Percentiles rank a stretch among this genome's conserved stretches.
phyloP scores from a whole-genome alignment of 2,329 filamentous ascomycete genomes.

The Cladosporium sp. region DNA sequence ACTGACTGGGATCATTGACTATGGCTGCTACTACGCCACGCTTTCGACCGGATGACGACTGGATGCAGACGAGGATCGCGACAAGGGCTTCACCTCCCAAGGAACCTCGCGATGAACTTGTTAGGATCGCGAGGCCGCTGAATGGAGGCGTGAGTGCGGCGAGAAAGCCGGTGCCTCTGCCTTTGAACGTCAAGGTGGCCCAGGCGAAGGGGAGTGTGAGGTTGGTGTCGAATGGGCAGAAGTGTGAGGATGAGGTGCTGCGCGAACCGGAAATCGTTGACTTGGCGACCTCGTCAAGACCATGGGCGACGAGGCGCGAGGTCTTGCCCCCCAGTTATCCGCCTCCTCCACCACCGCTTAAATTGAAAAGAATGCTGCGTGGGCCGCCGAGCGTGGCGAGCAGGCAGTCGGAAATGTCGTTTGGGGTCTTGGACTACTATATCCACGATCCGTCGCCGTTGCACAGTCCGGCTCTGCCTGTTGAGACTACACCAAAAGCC shows the following conservation, averaged over 20 bases:
- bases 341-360: too few relatives aligned
- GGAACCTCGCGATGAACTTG: conserved; percentile 25
- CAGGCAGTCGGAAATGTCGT: conserved; percentile 34
- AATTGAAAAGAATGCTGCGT: too few relatives aligned
- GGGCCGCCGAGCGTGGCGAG: conserved; percentile 18
- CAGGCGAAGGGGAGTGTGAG: conserved; percentile 1
- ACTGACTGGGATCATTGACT: not conserved
- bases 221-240: not conserved
- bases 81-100: conserved; percentile 15
- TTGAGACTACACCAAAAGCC: conserved; percentile 22
- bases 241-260: conserved; percentile 16
- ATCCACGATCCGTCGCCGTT: conserved; percentile 29
- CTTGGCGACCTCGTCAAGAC: conserved; percentile 24
- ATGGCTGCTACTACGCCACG: conserved; percentile 17
- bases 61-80: conserved; percentile 25
- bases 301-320: conserved; percentile 20
- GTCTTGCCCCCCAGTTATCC: too few relatives aligned
- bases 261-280: conserved; percentile 34
- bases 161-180: not conserved
- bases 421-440: conserved; percentile 38
- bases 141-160: too few relatives aligned
- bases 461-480: conserved; percentile 27
- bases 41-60: conserved; percentile 23
- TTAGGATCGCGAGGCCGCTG: conserved; percentile 19
- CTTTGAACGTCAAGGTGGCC: conserved; percentile 2